Evolutionary conservation across 208 protist species (phyloP).

Genomic region (Naegleria gruberi): DNA sequence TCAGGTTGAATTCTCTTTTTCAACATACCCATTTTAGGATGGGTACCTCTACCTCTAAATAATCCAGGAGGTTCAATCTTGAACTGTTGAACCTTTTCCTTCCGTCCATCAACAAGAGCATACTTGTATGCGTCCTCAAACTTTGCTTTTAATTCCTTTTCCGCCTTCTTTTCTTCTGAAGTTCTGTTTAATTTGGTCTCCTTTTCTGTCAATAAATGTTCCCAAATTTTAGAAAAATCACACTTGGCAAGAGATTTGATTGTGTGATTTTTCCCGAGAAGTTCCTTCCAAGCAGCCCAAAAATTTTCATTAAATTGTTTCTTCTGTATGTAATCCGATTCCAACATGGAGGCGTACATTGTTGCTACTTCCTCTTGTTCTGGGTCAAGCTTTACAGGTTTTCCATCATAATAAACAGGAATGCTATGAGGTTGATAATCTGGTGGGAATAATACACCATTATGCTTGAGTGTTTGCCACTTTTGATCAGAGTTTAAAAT

Average conservation of each 20-base stretch:
- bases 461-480: slow-evolving; percentile 90
- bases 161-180: slow-evolving; percentile 83
- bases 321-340: slow-evolving; percentile 89
- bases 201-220: slow-evolving; percentile 69
- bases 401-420: slow-evolving; percentile 84
- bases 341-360: slow-evolving; percentile 86
- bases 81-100: slow-evolving; percentile 93
- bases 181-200: slow-evolving; percentile 71
- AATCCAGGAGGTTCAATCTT: slow-evolving; percentile 94
- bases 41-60: slow-evolving; percentile 94
- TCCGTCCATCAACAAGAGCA: slow-evolving; percentile 81
- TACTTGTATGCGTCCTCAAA: slow-evolving; percentile 74
- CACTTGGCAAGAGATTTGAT: slow-evolving; percentile 87
- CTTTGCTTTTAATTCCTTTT: slow-evolving; percentile 64
- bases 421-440: slow-evolving; percentile 90
- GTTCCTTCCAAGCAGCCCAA: slow-evolving; percentile 79
- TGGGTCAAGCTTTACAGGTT: slow-evolving; percentile 73
- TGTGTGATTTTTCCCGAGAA: slow-evolving; percentile 60
- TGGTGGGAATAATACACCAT: slow-evolving; percentile 92
- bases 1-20: slow-evolving; percentile 89
- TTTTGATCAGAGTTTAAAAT: slow-evolving; percentile 34
- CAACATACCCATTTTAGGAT: slow-evolving; percentile 87
- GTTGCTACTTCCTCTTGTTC: slow-evolving; percentile 97
- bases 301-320: slow-evolving; percentile 93
- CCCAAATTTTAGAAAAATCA: slow-evolving; percentile 91